Base-by-base conservation (phyloP, 1,284 basidiomycete genomes). In the Tetrapyrgos nigripes region DNA sequence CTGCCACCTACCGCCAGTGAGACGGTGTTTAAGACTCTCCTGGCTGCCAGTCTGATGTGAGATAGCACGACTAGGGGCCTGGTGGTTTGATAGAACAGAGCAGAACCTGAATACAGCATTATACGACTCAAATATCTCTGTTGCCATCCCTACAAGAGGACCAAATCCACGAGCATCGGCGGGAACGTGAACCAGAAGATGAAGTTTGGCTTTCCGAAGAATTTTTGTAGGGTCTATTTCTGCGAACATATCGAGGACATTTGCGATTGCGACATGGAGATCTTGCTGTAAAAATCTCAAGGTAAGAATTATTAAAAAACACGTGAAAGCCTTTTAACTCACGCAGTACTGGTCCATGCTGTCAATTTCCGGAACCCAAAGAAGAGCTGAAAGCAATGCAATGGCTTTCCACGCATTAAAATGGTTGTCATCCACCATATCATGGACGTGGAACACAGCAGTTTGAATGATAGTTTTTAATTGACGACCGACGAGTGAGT, bases 391-490 rank as follows among this genome's bases (percentile, higher is more conserved):
- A 17, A 57, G 50, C 5, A 53, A 13, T 11, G 28, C 50, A 27
- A 51, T 31, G 3, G 55, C 55, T n/a, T 43, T 50, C 48, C 48
- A 51, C 19, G 27, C 28, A 1, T 6, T 40, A 11, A 57, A 51
- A 13, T 51, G 48, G n/a, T 4, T 21, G 10, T 57, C 55, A 21
- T n/a, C 14, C 4, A 57, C 55, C 2, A 57, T 9, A 35, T 44
- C 55, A 28, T 50, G 37, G 4, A 57, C 4, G 19, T 62, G 55
- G 47, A 71, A 71, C 1, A 57, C 28, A 14, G 62, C 56, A 0
- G 62, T 62, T 45, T 73, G 72, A 21, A 64, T 54, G 5, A 73
- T 26, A 3, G 62, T 66, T 49, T 72, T 71, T 57, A 72, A 71
- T 50, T 73, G 68, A 35, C 68, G 67, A 10, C 70, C 70, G 33